These are phyloP conservation scores for Podospora comata DNA, from an alignment of 495 filamentous ascomycete species.

Conservation along the genomic window DNA sequence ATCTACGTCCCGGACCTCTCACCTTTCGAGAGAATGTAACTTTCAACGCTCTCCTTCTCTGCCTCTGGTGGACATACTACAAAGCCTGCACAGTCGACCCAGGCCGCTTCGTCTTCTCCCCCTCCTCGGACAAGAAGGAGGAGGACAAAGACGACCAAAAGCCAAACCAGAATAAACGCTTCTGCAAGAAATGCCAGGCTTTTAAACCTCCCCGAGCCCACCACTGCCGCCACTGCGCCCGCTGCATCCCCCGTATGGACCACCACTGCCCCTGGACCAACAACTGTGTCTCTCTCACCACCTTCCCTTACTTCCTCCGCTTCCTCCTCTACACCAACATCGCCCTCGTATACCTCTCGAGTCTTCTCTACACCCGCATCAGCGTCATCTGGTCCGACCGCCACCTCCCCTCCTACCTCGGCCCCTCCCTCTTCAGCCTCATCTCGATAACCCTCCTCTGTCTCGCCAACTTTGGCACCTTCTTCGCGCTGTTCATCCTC, in stretches of 20 bases:
- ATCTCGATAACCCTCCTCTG: slow-evolving; percentile 63
- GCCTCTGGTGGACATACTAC: slow-evolving; percentile 78
- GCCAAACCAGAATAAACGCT: slow-evolving; percentile 36
- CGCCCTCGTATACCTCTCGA: slow-evolving; percentile 58
- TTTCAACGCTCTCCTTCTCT: slow-evolving; percentile 71
- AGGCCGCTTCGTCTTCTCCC: slow-evolving; percentile 53
- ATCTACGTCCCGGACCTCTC: slow-evolving; percentile 67
- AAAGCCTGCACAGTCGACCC: slow-evolving; percentile 74
- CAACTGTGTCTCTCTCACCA: slow-evolving; percentile 89
- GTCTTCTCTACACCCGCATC: slow-evolving; percentile 59
- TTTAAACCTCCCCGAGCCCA: slow-evolving; percentile 85
- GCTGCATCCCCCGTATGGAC: slow-evolving; percentile 97
- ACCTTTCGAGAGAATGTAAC: slow-evolving; percentile 55
- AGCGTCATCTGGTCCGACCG: slow-evolving; percentile 63
- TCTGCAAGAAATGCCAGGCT: slow-evolving; percentile 84
- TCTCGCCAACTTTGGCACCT: slow-evolving; percentile 57
- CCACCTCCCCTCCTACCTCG: slow-evolving; percentile 75
- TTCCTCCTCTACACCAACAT: slow-evolving; percentile 77
- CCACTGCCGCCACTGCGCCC: slow-evolving; percentile 83
- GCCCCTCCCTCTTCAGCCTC: slow-evolving; percentile 63
- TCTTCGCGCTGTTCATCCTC: slow-evolving; percentile 65
- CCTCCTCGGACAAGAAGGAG: slow-evolving; percentile 9
- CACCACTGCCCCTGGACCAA: slow-evolving; percentile 97
- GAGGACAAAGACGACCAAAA: not conserved
- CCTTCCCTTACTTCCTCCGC: slow-evolving; percentile 85